Evolutionary conservation across 2,329 filamentous ascomycete species (phyloP).

Genomic region (Hypoxylon sp.): DNA sequence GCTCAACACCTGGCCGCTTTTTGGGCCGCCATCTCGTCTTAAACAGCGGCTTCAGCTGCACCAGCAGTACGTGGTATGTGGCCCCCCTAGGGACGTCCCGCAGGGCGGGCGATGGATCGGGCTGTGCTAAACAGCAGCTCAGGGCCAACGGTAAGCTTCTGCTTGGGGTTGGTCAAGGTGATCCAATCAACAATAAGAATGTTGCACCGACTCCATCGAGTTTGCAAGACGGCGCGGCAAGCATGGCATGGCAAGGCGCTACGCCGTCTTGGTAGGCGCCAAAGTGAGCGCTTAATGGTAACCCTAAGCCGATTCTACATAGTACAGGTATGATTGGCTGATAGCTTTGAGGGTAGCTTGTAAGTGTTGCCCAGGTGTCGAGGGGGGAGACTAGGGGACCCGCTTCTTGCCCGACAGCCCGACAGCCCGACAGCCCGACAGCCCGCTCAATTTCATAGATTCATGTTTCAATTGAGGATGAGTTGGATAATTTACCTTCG

Average conservation of each 20-base stretch:
- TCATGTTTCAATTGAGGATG: neutral
- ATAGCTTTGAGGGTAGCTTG: slow-evolving; percentile 12
- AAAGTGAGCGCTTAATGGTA: slow-evolving; percentile 35
- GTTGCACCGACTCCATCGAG: slow-evolving; percentile 19
- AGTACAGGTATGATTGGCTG: slow-evolving; percentile 27
- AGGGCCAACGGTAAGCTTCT: slow-evolving; percentile 13
- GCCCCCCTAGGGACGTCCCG: slow-evolving; percentile 27
- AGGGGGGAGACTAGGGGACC: slow-evolving; percentile 7
- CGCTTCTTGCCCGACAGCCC: neutral
- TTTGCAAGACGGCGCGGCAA: slow-evolving; percentile 7
- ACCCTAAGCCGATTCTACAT: neutral
- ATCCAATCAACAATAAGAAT: slow-evolving; percentile 35
- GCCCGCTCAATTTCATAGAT: too few relatives aligned
- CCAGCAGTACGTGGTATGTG: slow-evolving; percentile 14
- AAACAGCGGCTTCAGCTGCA: slow-evolving; percentile 13
- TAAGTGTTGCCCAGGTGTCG: too few relatives aligned
- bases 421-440: too few relatives aligned
- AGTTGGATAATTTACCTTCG: too few relatives aligned
- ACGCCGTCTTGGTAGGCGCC: slow-evolving; percentile 28
- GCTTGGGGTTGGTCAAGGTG: slow-evolving; percentile 30
- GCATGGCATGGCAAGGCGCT: slow-evolving; percentile 27
- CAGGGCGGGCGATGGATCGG: slow-evolving; percentile 10
- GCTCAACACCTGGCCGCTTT: slow-evolving; percentile 25
- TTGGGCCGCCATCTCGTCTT: slow-evolving; percentile 32
- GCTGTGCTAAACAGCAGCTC: slow-evolving; percentile 34